Conservation (phyloP, 208 protist genomes). For the Leishmania martiniquensis region DNA sequence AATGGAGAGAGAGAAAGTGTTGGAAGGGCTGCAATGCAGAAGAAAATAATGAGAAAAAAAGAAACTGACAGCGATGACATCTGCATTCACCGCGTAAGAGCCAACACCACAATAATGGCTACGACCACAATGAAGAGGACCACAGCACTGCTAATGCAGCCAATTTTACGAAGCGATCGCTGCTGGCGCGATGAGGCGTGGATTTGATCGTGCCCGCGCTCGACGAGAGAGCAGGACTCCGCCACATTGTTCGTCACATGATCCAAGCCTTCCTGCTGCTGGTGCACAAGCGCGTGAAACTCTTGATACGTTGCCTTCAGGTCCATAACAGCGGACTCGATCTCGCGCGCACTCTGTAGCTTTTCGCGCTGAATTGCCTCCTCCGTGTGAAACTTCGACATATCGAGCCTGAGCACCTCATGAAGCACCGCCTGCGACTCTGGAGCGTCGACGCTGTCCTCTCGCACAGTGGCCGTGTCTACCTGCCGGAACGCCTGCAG, state of each 20-base stretch:
- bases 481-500: slow-evolving; percentile 59
- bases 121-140: slow-evolving; percentile 56
- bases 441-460: slow-evolving; percentile 17
- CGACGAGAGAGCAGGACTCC: slow-evolving; percentile 59
- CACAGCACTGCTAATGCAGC: slow-evolving; percentile 56
- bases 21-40: not conserved
- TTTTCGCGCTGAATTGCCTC: slow-evolving; percentile 80
- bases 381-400: slow-evolving; percentile 70
- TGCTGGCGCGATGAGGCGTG: slow-evolving; percentile 55
- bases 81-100: slow-evolving; percentile 22
- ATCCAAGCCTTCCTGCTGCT: slow-evolving; percentile 72
- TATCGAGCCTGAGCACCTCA: slow-evolving; percentile 51
- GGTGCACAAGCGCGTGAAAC: slow-evolving; percentile 70
- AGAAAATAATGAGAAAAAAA: not conserved
- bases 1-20: not conserved
- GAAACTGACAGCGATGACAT: not conserved
- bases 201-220: slow-evolving; percentile 64
- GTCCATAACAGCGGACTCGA: slow-evolving; percentile 80
- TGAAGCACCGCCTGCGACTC: slow-evolving; percentile 45
- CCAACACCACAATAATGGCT: slow-evolving; percentile 55
- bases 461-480: slow-evolving; percentile 4
- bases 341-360: slow-evolving; percentile 61
- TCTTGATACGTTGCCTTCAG: slow-evolving; percentile 76
- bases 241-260: slow-evolving; percentile 53
- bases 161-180: slow-evolving; percentile 62